Conservation (phyloP, 352 stramenopile species). For the Phytophthora litchii region DNA sequence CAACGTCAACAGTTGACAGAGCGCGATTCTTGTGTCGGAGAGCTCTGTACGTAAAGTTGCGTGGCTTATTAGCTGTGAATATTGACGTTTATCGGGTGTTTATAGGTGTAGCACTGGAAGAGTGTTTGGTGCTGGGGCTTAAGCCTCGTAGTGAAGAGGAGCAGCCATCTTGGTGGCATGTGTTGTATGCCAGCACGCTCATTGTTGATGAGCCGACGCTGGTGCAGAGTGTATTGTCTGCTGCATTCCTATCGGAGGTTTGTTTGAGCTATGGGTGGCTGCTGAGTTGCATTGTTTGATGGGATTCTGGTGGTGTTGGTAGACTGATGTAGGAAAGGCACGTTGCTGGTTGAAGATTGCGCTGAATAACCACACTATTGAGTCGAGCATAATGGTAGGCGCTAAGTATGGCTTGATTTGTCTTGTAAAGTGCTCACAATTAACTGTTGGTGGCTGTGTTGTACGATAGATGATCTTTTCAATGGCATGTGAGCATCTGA, state of each 20-base stretch:
- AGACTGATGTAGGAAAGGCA: conserved; percentile 71
- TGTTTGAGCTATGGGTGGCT: conserved; percentile 1
- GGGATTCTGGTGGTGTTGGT: background rate
- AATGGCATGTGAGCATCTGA: conserved; percentile 72
- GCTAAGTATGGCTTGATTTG: background rate
- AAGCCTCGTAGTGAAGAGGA: conserved; percentile 46
- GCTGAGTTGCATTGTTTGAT: conserved; percentile 7
- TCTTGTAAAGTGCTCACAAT: conserved; percentile 9
- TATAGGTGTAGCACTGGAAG: conserved; percentile 58
- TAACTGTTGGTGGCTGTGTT: conserved; percentile 7
- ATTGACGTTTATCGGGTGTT: conserved; percentile 1
- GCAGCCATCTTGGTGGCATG: conserved; percentile 72
- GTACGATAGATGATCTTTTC: conserved; percentile 76
- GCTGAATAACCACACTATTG: conserved; percentile 80
- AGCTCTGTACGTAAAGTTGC: conserved; percentile 51
- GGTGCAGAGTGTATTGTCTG: conserved; percentile 69
- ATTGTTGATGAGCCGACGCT: conserved; percentile 74
- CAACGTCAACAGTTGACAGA: conserved; percentile 49
- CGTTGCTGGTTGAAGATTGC: conserved; percentile 82
- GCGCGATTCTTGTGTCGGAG: conserved; percentile 59
- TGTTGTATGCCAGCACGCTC: conserved; percentile 76
- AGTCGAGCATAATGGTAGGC: conserved; percentile 75
- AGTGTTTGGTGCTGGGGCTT: conserved; percentile 66
- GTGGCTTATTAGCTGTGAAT: background rate
- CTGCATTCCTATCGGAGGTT: conserved; percentile 72